phyloP scores from a whole-genome alignment of 2,329 filamentous ascomycete genomes.

The Onygenales sp. region DNA sequence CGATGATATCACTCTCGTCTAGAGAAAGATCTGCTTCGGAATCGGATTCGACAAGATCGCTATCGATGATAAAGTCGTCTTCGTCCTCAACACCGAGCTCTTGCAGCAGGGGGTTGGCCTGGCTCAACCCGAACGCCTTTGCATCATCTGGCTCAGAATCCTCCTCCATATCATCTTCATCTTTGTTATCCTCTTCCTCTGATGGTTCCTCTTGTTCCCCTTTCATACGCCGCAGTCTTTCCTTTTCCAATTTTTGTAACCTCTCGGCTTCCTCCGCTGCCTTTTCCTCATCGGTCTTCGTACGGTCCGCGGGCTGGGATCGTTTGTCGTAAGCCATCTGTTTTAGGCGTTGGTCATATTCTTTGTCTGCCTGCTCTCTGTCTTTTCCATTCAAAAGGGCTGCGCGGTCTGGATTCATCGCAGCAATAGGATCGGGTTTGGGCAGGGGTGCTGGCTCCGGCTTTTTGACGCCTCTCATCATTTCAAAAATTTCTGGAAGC shows the following conservation, averaged over 20 bases:
- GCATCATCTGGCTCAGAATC: constrained; percentile 47
- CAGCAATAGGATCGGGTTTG: constrained; percentile 26
- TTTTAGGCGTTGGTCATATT: constrained; percentile 77
- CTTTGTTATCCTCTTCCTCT: constrained; percentile 28
- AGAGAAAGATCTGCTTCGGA: constrained; percentile 45
- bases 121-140: constrained; percentile 52
- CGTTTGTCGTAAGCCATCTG: constrained; percentile 76
- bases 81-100: constrained; percentile 75
- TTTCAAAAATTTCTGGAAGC: constrained; percentile 62
- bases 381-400: constrained; percentile 52
- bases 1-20: constrained; percentile 25
- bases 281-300: constrained; percentile 84
- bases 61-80: constrained; percentile 86
- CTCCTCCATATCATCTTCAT: constrained; percentile 36
- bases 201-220: constrained; percentile 61
- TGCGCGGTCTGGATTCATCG: constrained; percentile 55
- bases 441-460: constrained; percentile 41
- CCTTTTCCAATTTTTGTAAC: constrained; percentile 72
- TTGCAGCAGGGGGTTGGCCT: constrained; percentile 30
- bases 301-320: constrained; percentile 75
- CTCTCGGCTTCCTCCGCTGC: constrained; percentile 66
- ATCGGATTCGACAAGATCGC: constrained; percentile 74
- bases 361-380: constrained; percentile 63
- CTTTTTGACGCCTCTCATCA: constrained; percentile 53
- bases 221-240: constrained; percentile 74